Percentiles rank a stretch among this genome's conserved stretches.
phyloP scores from a whole-genome alignment of 176 grass and related monocot genomes.

The Calamus simplicifolius region DNA sequence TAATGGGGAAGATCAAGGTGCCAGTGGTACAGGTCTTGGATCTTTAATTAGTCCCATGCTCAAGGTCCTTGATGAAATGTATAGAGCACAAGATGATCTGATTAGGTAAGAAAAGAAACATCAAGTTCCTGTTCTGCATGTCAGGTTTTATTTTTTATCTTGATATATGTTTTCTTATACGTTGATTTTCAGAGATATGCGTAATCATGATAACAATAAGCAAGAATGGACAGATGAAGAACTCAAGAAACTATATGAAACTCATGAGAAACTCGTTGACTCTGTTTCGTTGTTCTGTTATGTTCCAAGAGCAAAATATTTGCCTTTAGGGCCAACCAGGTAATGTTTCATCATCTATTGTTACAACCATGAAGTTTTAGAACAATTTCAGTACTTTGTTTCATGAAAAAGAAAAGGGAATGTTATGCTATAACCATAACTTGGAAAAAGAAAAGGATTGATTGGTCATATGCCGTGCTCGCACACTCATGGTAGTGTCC shows the following conservation, averaged over 20 bases:
- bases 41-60: constrained; percentile 97
- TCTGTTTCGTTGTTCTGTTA: constrained; percentile 92
- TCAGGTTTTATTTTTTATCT: not conserved
- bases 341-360: constrained; percentile 21
- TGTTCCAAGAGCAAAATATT: constrained; percentile 89
- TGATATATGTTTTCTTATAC: not conserved
- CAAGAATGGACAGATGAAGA: constrained; percentile 98
- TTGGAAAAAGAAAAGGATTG: too few relatives aligned
- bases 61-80: constrained; percentile 97
- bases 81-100: constrained; percentile 96
- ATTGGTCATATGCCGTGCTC: too few relatives aligned
- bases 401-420: too few relatives aligned
- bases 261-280: constrained; percentile 95
- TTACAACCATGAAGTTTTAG: constrained; percentile 11
- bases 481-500: too few relatives aligned
- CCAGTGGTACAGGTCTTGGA: constrained; percentile 96
- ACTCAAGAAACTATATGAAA: constrained; percentile 98
- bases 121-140: not conserved
- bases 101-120: constrained; percentile 48
- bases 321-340: constrained; percentile 96
- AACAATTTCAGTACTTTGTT: not conserved
- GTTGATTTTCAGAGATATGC: constrained; percentile 60
- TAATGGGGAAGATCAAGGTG: constrained; percentile 99
- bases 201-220: constrained; percentile 99
- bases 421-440: too few relatives aligned